These are phyloP conservation scores for Wallacemonas rigidus DNA, from an alignment of 208 protist species.

Conservation along the genomic window DNA sequence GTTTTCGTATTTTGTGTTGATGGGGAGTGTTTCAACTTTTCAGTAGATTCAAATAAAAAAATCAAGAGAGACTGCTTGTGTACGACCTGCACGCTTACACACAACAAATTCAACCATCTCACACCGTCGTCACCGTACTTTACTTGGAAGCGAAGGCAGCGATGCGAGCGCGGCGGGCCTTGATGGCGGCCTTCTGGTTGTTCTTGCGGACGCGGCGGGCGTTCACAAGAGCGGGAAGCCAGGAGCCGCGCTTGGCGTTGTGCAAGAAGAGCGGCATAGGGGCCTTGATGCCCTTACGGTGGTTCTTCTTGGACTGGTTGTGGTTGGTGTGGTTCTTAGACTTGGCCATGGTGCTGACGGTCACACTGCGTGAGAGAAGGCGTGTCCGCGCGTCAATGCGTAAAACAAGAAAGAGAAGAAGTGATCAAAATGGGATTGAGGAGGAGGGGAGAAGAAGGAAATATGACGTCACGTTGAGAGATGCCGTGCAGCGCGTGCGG, in stretches of 20 bases:
- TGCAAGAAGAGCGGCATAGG: constrained; percentile 68
- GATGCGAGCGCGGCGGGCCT: constrained; percentile 75
- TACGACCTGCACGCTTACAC: no score
- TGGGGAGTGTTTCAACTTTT: no score
- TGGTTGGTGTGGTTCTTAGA: constrained; percentile 95
- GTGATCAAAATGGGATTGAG: no score
- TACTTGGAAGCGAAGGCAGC: constrained; percentile 53
- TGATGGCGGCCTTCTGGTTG: constrained; percentile 86
- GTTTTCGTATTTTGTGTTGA: no score
- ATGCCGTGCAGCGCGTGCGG: no score
- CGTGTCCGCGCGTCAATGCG: no score
- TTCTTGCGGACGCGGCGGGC: constrained; percentile 84
- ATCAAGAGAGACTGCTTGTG: no score
- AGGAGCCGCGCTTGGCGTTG: constrained; percentile 83
- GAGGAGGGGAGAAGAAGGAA: no score
- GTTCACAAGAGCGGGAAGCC: constrained; percentile 83
- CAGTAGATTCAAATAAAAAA: no score
- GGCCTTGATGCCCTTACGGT: constrained; percentile 91
- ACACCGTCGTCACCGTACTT: background rate
- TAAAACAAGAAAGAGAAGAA: no score
- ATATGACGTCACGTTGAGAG: no score
- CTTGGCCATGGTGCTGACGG: constrained; percentile 80
- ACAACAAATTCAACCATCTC: no score
- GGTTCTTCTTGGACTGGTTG: constrained; percentile 93
- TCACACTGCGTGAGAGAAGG: background rate